These are phyloP conservation scores for Atractiella rhizophila DNA, from an alignment of 768 basidiomycete genomes.

Conservation along the genomic window DNA sequence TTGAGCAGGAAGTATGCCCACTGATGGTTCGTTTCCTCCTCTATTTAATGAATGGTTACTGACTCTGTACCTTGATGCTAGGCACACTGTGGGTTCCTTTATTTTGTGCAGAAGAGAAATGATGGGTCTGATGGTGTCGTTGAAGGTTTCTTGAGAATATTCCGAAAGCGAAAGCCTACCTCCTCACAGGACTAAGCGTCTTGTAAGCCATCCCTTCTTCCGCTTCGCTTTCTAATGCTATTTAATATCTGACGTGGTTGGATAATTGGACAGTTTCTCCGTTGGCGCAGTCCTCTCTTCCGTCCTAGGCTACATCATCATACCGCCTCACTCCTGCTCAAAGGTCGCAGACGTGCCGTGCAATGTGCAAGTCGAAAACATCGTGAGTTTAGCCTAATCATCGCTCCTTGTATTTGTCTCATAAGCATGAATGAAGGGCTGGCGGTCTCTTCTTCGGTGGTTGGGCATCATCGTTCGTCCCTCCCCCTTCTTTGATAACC, in stretches of 20 bases:
- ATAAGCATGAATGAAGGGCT: too few species aligned
- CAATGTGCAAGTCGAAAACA: slow-evolving; percentile 41
- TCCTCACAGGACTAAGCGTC: slow-evolving; percentile 73
- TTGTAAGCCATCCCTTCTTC: slow-evolving; percentile 25
- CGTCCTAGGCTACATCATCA: slow-evolving; percentile 45
- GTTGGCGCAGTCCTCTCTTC: slow-evolving; percentile 70
- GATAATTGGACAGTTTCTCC: slow-evolving; percentile 33
- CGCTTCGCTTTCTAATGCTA: neutral
- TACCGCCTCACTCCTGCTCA: slow-evolving; percentile 34
- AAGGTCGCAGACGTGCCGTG: slow-evolving; percentile 25
- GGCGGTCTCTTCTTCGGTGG: slow-evolving; percentile 56
- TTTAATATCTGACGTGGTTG: too few species aligned
- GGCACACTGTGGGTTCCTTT: slow-evolving; percentile 15
- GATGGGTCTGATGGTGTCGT: neutral
- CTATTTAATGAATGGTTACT: too few species aligned
- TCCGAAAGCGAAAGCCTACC: slow-evolving; percentile 70
- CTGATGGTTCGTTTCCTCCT: slow-evolving; percentile 73
- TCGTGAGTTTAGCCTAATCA: too few species aligned
- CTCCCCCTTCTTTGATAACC: too few species aligned
- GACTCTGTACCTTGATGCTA: too few species aligned
- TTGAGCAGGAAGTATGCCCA: slow-evolving; percentile 71
- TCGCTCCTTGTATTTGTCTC: too few species aligned
- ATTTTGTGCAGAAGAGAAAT: neutral
- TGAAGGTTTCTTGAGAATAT: slow-evolving; percentile 55
- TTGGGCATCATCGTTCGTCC: slow-evolving; percentile 57